Conservation (phyloP, 2,329 filamentous ascomycete genomes). For the Zymoseptoria tritici region DNA sequence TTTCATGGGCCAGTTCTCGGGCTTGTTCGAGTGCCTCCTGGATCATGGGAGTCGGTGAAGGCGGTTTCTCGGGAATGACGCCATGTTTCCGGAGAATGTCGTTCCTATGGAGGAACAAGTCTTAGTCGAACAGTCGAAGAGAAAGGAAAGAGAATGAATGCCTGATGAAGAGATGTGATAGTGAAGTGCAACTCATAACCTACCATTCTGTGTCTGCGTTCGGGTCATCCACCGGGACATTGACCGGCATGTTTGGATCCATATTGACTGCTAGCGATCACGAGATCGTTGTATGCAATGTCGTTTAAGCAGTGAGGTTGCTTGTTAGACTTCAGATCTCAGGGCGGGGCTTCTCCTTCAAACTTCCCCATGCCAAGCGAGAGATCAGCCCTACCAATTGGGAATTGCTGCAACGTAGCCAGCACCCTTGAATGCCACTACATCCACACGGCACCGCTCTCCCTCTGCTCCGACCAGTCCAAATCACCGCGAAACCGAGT, state of each 20-base stretch:
- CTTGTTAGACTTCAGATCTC: not conserved
- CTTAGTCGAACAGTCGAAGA: not conserved
- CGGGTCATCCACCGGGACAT: slow-evolving; percentile 86
- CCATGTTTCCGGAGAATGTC: slow-evolving; percentile 96
- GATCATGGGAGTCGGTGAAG: slow-evolving; percentile 90
- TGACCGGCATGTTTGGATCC: slow-evolving; percentile 47
- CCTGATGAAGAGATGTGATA: slow-evolving; percentile 7
- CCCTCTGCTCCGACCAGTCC: slow-evolving; percentile 16
- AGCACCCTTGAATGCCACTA: slow-evolving; percentile 22
- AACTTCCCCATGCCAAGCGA: not conserved
- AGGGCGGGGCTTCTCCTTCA: slow-evolving; percentile 1
- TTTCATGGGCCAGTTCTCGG: slow-evolving; percentile 76
- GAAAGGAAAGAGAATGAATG: not conserved
- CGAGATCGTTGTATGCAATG: not conserved
- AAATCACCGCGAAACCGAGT: slow-evolving; percentile 10
- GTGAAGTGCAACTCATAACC: slow-evolving; percentile 3
- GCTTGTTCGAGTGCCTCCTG: slow-evolving; percentile 88
- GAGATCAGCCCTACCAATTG: not conserved
- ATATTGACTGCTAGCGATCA: slow-evolving; percentile 5
- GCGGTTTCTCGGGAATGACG: slow-evolving; percentile 94
- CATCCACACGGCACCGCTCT: slow-evolving; percentile 8
- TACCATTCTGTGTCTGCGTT: slow-evolving; percentile 98
- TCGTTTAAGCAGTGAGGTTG: not conserved
- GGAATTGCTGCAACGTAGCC: slow-evolving; percentile 11
- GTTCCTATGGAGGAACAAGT: slow-evolving; percentile 57